Evolutionary conservation across 345 rosid genomes (phyloP), one percentile per base, ranked within the genome.

Genomic region (Rubroshorea leprosula): DNA sequence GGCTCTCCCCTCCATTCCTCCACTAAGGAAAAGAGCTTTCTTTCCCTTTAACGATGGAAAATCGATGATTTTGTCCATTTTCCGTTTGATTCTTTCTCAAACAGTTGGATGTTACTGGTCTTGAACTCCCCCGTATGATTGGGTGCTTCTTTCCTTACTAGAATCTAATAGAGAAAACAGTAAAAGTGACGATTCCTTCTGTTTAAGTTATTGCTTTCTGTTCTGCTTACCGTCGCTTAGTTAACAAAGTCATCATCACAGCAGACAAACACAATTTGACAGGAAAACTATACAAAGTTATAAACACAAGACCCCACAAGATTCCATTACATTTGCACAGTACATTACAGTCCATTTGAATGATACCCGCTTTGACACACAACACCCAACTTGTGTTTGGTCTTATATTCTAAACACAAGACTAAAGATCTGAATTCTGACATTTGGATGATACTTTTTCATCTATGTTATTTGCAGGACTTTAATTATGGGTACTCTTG

Each of bases 131-230:
- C 57, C 59, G 39, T 58, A 35, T 70, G 19, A 57, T 64, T 56
- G 64, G 54, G 24, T 46, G 48, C 39, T 41, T 65, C 67, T 60
- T 69, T 58, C 67, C 67, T 47, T n/a, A n/a, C 7, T 41, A 57
- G 71, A 67, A 67, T 70, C 61, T 64, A 17, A 38, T 35, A 22
- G 12, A 2, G 49, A 17, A 39, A 64, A 54, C 63, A 58, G 49
- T 66, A 61, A 54, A 70, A 67, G 69, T 65, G 51, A 24, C 67
- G 50, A 44, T 41, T 19, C 31, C 26, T n/a, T 23, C 41, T 43
- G 29, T 54, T 63, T 8, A 18, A 39, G 14, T 58, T 43, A 24
- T 52, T 54, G 25, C 55, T 51, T 54, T 62, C 19, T 25, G 22
- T 31, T 27, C 21, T 29, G 16, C 45, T 48, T 14, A n/a, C n/a